phyloP scores from a whole-genome alignment of 148 eudicot species.

The Limonium bicolor region DNA sequence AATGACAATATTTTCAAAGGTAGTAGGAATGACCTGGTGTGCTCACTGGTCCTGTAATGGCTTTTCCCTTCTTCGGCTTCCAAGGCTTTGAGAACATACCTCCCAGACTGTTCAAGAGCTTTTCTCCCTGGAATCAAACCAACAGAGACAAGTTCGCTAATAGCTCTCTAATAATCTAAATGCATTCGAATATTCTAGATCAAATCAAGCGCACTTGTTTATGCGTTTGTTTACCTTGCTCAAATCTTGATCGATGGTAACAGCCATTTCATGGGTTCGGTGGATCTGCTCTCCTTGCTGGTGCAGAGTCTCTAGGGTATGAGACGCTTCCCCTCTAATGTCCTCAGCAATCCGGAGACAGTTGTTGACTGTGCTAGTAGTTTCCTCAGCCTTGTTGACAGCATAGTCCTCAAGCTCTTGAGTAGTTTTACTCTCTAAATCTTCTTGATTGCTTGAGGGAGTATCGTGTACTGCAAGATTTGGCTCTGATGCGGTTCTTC shows the following conservation, averaged over 20 bases:
- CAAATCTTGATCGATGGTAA: constrained; percentile 58
- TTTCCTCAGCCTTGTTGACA: constrained; percentile 56
- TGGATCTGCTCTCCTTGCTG: constrained; percentile 88
- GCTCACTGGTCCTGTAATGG: constrained; percentile 43
- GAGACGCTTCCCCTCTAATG: constrained; percentile 51
- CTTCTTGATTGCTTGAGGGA: constrained; percentile 23
- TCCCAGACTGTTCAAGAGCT: constrained; percentile 65
- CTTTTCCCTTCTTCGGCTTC: constrained; percentile 67
- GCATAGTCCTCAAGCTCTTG: constrained; percentile 81
- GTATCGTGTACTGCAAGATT: no score
- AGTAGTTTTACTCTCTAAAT: constrained; percentile 50
- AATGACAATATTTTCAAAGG: no score
- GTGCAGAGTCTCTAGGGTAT: constrained; percentile 75
- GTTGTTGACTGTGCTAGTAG: constrained; percentile 55
- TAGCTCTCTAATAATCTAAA: not conserved
- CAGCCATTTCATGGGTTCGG: constrained; percentile 68
- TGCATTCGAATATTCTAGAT: not conserved
- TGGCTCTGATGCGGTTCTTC: no score
- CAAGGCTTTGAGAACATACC: constrained; percentile 92
- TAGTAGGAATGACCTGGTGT: constrained; percentile 62
- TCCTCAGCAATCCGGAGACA: constrained; percentile 78
- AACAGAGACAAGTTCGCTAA: not conserved
- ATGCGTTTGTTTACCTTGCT: constrained; percentile 39
- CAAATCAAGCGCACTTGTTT: no score
- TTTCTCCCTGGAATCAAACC: constrained; percentile 51